Percentiles rank a stretch among this genome's conserved stretches.
Evolutionary conservation across 2,329 filamentous ascomycete genomes (phyloP).

Genomic region (Fusarium fujikuroi): DNA sequence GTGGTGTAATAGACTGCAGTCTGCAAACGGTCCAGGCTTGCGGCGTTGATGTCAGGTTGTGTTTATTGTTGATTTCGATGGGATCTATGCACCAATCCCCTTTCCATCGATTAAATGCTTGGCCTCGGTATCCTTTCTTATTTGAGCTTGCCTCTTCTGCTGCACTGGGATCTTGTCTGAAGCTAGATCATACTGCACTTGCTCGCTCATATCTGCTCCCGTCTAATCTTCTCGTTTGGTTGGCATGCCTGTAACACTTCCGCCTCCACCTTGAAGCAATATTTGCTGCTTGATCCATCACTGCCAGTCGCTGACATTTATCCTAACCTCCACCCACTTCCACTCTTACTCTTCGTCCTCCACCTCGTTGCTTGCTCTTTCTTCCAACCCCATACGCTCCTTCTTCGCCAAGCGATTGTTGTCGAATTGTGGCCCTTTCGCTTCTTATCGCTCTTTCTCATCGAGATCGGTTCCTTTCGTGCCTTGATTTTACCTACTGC

Average conservation of each 20-base stretch:
- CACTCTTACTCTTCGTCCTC: slow-evolving; percentile 2
- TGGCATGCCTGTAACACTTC: slow-evolving; percentile 4
- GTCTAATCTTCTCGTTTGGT: not conserved
- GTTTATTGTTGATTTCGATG: slow-evolving; percentile 16
- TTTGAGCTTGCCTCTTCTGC: slow-evolving; percentile 36
- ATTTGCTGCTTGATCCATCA: slow-evolving; percentile 2
- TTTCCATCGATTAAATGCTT: slow-evolving; percentile 11
- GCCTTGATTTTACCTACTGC: slow-evolving; percentile 11
- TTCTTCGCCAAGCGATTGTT: slow-evolving; percentile 23
- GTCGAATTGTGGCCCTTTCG: slow-evolving; percentile 26
- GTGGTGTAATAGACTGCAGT: slow-evolving; percentile 35
- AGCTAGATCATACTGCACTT: slow-evolving; percentile 22
- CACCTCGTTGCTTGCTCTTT: slow-evolving; percentile 11
- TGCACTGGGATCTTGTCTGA: slow-evolving; percentile 2
- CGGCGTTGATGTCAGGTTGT: slow-evolving; percentile 12
- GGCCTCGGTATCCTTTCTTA: slow-evolving; percentile 30
- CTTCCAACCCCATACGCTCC: slow-evolving; percentile 26
- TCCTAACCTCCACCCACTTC: slow-evolving; percentile 2
- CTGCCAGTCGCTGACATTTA: slow-evolving; percentile 11
- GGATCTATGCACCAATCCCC: slow-evolving; percentile 20
- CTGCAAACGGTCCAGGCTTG: slow-evolving; percentile 20
- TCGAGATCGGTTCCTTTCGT: slow-evolving; percentile 12
- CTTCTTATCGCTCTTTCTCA: slow-evolving; percentile 41
- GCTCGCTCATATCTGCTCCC: slow-evolving; percentile 11
- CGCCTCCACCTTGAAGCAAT: slow-evolving; percentile 12